phyloP scores from a whole-genome alignment of 2,329 filamentous ascomycete species.

The Cucurbitaria berberidis region DNA sequence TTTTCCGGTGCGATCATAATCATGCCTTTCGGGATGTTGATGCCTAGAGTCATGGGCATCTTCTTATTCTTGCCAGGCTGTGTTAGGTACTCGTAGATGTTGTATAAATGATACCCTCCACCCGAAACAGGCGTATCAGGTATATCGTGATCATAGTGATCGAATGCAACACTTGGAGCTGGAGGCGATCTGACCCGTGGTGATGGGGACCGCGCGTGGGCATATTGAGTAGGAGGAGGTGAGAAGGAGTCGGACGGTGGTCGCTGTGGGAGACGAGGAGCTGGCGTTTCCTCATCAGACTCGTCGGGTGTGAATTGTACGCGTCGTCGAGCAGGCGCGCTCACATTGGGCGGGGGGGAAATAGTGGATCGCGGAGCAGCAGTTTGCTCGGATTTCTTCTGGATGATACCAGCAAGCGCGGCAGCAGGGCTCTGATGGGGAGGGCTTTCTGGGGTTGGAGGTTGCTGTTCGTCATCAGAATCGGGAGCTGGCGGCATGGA shows the following conservation, averaged over 20 bases:
- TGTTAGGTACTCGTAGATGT: slow-evolving; percentile 97
- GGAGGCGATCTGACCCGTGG: slow-evolving; percentile 45
- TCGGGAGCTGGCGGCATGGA: slow-evolving; percentile 49
- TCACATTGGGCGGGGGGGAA: slow-evolving; percentile 60
- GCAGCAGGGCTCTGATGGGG: slow-evolving; percentile 62
- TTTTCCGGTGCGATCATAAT: slow-evolving; percentile 92
- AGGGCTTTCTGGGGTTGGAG: slow-evolving; percentile 54
- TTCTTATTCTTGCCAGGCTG: slow-evolving; percentile 97
- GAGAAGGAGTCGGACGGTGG: slow-evolving; percentile 63
- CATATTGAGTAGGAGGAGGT: slow-evolving; percentile 54
- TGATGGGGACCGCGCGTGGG: slow-evolving; percentile 49
- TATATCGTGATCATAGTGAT: slow-evolving; percentile 54
- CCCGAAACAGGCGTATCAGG: slow-evolving; percentile 59
- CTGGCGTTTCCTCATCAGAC: slow-evolving; percentile 69
- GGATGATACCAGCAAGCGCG: slow-evolving; percentile 62
- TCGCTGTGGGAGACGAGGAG: slow-evolving; percentile 66
- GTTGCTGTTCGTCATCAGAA: slow-evolving; percentile 49
- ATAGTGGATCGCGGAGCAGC: slow-evolving; percentile 36
- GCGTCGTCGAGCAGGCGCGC: slow-evolving; percentile 55
- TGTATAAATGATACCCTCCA: slow-evolving; percentile 91
- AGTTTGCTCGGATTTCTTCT: slow-evolving; percentile 54
- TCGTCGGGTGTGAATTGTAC: slow-evolving; percentile 69
- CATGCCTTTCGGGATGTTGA: slow-evolving; percentile 84
- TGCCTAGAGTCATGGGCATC: slow-evolving; percentile 95
- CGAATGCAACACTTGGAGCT: slow-evolving; percentile 47